These are phyloP conservation scores for Hanseniaspora sp. DNA, from an alignment of 1,139 yeast genomes.

Conservation along the genomic window DNA sequence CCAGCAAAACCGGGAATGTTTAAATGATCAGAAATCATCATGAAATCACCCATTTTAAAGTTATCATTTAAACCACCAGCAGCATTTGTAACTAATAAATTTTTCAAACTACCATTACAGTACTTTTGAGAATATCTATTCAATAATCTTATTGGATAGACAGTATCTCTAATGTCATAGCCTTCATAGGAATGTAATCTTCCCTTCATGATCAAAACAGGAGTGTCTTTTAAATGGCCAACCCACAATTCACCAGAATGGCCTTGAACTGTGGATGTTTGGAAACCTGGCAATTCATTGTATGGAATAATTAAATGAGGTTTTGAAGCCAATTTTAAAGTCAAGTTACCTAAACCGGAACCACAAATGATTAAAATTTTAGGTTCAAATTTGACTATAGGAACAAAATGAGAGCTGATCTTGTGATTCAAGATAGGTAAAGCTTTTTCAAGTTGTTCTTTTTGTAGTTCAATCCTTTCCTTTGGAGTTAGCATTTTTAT, in stretches of 20 bases:
- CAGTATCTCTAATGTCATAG: conserved; percentile 64
- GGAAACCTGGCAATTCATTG: conserved; percentile 66
- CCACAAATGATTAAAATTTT: conserved; percentile 80
- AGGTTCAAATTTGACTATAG: conserved; percentile 32
- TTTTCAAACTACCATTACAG: conserved; percentile 30
- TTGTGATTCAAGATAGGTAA: conserved; percentile 16
- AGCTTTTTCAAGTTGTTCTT: conserved; percentile 17
- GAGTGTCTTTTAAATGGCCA: conserved; percentile 62
- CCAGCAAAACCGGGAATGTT: conserved; percentile 88
- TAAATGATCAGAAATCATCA: conserved; percentile 81
- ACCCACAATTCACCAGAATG: conserved; percentile 76
- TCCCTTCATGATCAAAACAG: conserved; percentile 90
- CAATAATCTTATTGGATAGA: conserved; percentile 76
- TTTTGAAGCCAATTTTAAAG: conserved; percentile 39
- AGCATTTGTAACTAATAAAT: conserved; percentile 77
- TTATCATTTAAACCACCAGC: conserved; percentile 74
- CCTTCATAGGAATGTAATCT: conserved; percentile 90
- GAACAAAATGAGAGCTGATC: conserved; percentile 16
- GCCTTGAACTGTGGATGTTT: conserved; percentile 73
- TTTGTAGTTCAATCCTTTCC: conserved; percentile 12
- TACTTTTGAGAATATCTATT: conserved; percentile 38
- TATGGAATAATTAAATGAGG: conserved; percentile 46
- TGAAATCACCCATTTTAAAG: conserved; percentile 74
- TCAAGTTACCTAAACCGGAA: conserved; percentile 84
- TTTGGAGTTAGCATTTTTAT: conserved; percentile 6